Base-by-base conservation (phyloP, 192 early-diverging fungal genomes). In the Gamsiella multidivaricata region DNA sequence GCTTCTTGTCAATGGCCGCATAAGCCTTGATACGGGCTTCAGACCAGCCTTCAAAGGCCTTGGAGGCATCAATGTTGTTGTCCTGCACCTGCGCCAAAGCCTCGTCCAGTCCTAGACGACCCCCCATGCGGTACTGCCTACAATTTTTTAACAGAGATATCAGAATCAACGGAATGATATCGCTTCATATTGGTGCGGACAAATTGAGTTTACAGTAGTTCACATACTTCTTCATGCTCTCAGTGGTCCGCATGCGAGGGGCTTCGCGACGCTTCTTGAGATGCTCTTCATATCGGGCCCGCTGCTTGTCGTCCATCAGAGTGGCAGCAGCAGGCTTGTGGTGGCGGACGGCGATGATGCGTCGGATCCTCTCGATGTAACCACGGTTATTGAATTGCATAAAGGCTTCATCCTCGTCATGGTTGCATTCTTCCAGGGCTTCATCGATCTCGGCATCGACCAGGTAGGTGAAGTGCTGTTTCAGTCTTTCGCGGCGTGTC, bases 41-140 rank as follows among this genome's bases (percentile, higher is more conserved):
- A 14, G 93, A 95, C 97, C 97, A 98, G 18, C 97, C 97, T 73
- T 97, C 95, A 86, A 97, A 97, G 0, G 95, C 93, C 69, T 94
- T 94, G 66, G 85, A 83, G 53, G 91, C 86, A 80, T 96, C 92
- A 25, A 89, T 86, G 3, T 88, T 88, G 36, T 89, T 86, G n/a
- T 90, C 91, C 76, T 92, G 88, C 33, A 96, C 83, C 80, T 97
- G 95, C 51, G 91, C 90, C 58, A 97, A 81, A 8, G 96, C 96
- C 65, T 96, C 96, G 78, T 97, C 96, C 68, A 97, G 80, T 25
- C 89, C 88, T 59, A 94, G 80, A 25, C 93, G 85, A 8, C 91
- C 91, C 23, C 87, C 86, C 74, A 91, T 92, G 54, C 93, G 90
- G 55, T 94, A 92, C 69, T 88, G 85, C 62, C 81, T 85, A 65